Evolutionary conservation across 129 eudicot genomes (phyloP).

Genomic region (Heracleum sosnowskyi): DNA sequence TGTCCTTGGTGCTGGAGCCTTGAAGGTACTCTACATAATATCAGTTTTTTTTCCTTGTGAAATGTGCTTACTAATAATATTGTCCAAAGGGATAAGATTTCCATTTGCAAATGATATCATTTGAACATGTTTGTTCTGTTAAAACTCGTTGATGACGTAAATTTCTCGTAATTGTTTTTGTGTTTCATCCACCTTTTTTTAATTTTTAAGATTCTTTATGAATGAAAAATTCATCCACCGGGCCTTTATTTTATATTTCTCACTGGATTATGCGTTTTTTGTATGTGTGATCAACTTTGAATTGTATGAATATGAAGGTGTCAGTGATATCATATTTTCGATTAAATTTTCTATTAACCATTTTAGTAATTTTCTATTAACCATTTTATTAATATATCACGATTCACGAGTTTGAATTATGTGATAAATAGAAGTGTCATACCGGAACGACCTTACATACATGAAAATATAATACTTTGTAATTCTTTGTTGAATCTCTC

Average conservation of each 20-base stretch:
- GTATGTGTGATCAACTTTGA: background rate
- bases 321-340: background rate
- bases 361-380: background rate
- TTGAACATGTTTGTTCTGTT: background rate
- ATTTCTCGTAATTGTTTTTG: background rate
- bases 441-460: background rate
- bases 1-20: slow-evolving; percentile 98
- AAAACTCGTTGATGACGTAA: background rate
- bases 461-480: background rate
- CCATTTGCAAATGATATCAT: background rate
- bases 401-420: background rate
- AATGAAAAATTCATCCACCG: background rate
- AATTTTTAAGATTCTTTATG: too few species aligned
- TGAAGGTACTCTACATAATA: slow-evolving; percentile 52
- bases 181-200: background rate
- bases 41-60: background rate
- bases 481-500: background rate
- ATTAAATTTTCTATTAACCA: background rate
- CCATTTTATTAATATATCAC: too few species aligned
- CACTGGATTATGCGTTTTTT: background rate
- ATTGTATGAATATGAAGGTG: background rate
- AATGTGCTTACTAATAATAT: background rate
- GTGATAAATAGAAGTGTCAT: background rate
- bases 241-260: background rate
- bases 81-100: background rate